Conservation (phyloP, 2,329 filamentous ascomycete species). For the Davidsoniella australis region DNA sequence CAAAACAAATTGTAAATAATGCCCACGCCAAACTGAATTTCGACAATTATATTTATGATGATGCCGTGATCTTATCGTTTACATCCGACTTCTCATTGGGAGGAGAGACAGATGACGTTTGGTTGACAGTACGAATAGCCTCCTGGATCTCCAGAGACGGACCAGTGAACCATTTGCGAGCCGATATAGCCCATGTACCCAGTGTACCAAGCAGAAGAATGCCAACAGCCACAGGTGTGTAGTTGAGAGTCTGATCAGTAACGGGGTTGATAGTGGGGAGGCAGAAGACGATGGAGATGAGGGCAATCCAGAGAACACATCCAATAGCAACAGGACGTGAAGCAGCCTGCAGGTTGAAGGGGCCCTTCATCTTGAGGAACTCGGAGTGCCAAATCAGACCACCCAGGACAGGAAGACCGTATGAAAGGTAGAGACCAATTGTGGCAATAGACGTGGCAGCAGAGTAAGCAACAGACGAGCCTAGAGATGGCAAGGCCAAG, state of each 20-base stretch:
- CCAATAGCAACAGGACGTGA: slow-evolving; percentile 30
- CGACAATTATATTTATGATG: not conserved
- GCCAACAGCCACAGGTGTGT: slow-evolving; percentile 40
- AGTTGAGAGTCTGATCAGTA: slow-evolving; percentile 38
- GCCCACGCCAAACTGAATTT: too few relatives aligned
- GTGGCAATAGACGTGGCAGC: slow-evolving; percentile 43
- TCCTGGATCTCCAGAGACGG: slow-evolving; percentile 35
- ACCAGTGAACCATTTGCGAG: slow-evolving; percentile 36
- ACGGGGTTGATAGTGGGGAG: slow-evolving; percentile 38
- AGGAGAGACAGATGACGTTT: not conserved
- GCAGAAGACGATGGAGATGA: slow-evolving; percentile 40
- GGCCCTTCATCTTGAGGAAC: slow-evolving; percentile 35
- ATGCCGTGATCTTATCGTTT: not conserved
- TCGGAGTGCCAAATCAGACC: slow-evolving; percentile 32
- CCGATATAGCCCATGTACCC: slow-evolving; percentile 33
- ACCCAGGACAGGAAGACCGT: slow-evolving; percentile 38
- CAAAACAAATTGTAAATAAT: too few relatives aligned
- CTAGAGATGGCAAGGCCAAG: slow-evolving; percentile 36
- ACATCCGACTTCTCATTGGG: not conserved
- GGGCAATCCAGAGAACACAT: slow-evolving; percentile 33
- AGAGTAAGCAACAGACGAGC: slow-evolving; percentile 36
- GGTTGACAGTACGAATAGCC: slow-evolving; percentile 26
- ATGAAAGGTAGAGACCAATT: slow-evolving; percentile 40
- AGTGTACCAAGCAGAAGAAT: slow-evolving; percentile 33
- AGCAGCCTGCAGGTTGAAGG: slow-evolving; percentile 32